These are phyloP conservation scores for Persicaria maculosa DNA, from an alignment of 148 eudicot species.

Conservation along the genomic window DNA sequence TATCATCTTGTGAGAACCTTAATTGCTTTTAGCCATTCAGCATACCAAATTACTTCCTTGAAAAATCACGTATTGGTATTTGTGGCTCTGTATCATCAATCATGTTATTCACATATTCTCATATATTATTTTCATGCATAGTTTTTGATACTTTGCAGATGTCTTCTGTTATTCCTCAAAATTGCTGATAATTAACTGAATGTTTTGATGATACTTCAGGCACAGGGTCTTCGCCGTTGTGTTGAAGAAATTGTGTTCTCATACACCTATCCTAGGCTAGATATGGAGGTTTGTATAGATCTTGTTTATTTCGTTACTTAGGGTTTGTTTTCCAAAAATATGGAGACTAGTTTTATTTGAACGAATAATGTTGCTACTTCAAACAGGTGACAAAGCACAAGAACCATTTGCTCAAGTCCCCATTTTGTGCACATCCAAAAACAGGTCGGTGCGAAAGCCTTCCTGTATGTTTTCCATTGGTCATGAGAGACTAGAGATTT, in stretches of 20 bases:
- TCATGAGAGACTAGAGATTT: background rate
- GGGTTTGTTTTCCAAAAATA: slow-evolving; percentile 34
- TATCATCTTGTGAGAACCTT: background rate
- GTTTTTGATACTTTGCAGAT: background rate
- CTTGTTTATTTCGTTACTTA: slow-evolving; percentile 2
- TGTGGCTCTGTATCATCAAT: background rate
- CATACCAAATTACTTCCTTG: background rate
- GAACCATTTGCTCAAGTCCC: slow-evolving; percentile 94
- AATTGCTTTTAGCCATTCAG: background rate
- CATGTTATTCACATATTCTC: background rate
- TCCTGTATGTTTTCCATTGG: background rate
- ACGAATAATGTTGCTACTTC: background rate
- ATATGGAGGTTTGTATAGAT: slow-evolving; percentile 58
- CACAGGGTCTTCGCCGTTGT: slow-evolving; percentile 55
- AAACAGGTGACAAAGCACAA: slow-evolving; percentile 87
- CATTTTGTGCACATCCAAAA: slow-evolving; percentile 91
- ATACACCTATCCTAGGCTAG: slow-evolving; percentile 85
- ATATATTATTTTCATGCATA: background rate
- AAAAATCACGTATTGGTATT: background rate
- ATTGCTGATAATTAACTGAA: background rate
- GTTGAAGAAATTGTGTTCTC: slow-evolving; percentile 80
- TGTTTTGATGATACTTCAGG: slow-evolving; percentile 35
- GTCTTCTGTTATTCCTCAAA: background rate
- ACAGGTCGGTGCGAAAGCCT: slow-evolving; percentile 51
- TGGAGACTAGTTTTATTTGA: background rate